Conservation (phyloP, 768 basidiomycete genomes). For the Boletus reticuloceps region DNA sequence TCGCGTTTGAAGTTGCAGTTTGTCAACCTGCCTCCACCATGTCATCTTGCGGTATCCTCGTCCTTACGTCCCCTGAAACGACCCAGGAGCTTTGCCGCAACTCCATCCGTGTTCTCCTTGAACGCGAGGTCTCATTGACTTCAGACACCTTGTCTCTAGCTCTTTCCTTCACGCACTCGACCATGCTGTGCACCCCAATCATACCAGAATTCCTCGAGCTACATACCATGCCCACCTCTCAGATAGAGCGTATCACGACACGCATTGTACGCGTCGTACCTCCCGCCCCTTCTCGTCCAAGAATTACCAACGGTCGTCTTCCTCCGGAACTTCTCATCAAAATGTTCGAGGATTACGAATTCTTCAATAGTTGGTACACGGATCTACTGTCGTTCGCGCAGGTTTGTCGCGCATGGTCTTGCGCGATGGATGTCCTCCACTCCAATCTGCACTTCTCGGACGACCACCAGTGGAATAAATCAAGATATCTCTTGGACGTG, state of each 20-base stretch:
- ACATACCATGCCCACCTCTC: constrained; percentile 4
- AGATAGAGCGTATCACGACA: constrained; percentile 19
- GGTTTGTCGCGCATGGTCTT: constrained; percentile 23
- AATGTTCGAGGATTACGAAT: constrained; percentile 18
- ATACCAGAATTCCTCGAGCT: neutral
- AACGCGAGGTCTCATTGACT: constrained; percentile 15
- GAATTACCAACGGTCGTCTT: constrained; percentile 9
- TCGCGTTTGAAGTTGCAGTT: constrained; percentile 21
- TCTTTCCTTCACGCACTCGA: constrained; percentile 24
- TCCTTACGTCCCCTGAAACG: constrained; percentile 9
- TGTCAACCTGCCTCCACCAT: constrained; percentile 1
- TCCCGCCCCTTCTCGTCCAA: neutral
- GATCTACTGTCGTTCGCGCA: constrained; percentile 27
- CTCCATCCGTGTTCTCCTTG: constrained; percentile 11
- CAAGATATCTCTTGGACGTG: constrained; percentile 9
- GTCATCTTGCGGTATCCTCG: constrained; percentile 9
- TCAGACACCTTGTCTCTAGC: constrained; percentile 15
- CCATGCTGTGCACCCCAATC: constrained; percentile 13
- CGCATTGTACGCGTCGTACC: constrained; percentile 21
- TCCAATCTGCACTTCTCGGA: constrained; percentile 17
- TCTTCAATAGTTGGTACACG: constrained; percentile 15
- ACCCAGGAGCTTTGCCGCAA: constrained; percentile 1
- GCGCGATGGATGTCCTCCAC: constrained; percentile 21
- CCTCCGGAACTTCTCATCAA: constrained; percentile 21
- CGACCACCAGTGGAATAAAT: neutral